Base-by-base conservation (phyloP, 1,139 yeast genomes). In the Taphrina pruni region DNA sequence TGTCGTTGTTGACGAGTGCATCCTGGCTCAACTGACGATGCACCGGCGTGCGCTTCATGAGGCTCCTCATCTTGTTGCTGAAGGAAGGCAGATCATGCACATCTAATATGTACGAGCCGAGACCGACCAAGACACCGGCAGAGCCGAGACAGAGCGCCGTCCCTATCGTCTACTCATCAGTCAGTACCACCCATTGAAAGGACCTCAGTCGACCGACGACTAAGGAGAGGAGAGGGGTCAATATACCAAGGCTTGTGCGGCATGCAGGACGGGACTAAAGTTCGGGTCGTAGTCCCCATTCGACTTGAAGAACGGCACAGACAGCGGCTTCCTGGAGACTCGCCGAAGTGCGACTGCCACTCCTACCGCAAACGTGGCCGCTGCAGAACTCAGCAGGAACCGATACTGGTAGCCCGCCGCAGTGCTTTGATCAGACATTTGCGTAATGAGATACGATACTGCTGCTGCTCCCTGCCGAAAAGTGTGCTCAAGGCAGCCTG, bases 191-290 rank as follows among this genome's bases (percentile, higher is more conserved):
- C 21, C 11, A 17, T 17, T 17, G 17, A 17, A 17, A 17, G 17
- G 17, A 17, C 17, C 17, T 17, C 17, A 17, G 17, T 17, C 17
- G 17, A 17, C 17, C 17, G 32, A 26, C 32, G 32, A 26, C 32
- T 2, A 6, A 39, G 43, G 14, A 14, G 6, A 14, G 11, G 52
- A 11, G 17, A 14, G 36, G 38, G 50, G 41, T 50, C 8, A 11
- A 17, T 54, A 17, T 14, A 58, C 67, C 39, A 64, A 55, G 12
- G 67, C 67, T 21, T 64, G 56, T 9, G 67, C 67, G 14, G 67
- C 67, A 32, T 64, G 67, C n/a, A 64, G 36, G 55, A 64, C 67
- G 5, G 67, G 67, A 21, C 61, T 64, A 41, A 64, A 64, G 61
- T 9, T 2, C 6, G 61, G 67, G 55, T 64, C 67, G 45, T 45